Evolutionary conservation across 1,284 basidiomycete genomes (phyloP), one percentile per base, ranked within the genome.

Genomic region (Tylopilus sp.): DNA sequence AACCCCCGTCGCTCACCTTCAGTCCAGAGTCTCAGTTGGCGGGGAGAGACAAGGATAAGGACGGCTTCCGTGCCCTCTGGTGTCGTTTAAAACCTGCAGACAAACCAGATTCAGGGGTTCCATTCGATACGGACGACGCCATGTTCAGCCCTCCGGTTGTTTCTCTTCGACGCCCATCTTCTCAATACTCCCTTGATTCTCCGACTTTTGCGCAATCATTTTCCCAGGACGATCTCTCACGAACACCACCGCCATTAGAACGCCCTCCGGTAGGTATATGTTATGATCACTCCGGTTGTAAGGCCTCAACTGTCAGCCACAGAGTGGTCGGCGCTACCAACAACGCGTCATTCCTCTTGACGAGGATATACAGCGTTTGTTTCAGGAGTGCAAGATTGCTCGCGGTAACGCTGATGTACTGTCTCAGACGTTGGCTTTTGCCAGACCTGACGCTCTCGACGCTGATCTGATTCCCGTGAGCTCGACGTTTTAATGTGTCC

Each of bases 371-470:
- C 76, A 84, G 6, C 75, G 86, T 11, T 65, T 92, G 43, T 82
- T 87, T 61, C 82, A 88, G 58, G 89, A 92, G 61, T 91, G 88
- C 66, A 81, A 81, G 56, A 79, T 89, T 46, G 88, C 83, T 7
- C 74, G 75, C 40, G 84, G 82, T 7, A 90, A 90, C 57, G 87
- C 89, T 0, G 65, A 70, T 34, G 52, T 92, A 8, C 70, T 92
- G 3, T 76, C 77, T 8, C 78, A 90, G 59, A 75, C 85, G 0
- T 69, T 91, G 34, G 73, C 76, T 2, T 78, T 76, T 47, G 79
- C 84, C 3, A 80, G 73, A 51, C 85, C 86, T 0, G 81, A 86
- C 48, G 80, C 86, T 43, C 64, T 89, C 19, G 52, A 76, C 72
- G 52, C 71, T 68, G 57, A 78, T 68, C 71, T 90, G 38, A 86